Conservation (phyloP, 495 filamentous ascomycete species). For the Talaromyces wortmannii region DNA sequence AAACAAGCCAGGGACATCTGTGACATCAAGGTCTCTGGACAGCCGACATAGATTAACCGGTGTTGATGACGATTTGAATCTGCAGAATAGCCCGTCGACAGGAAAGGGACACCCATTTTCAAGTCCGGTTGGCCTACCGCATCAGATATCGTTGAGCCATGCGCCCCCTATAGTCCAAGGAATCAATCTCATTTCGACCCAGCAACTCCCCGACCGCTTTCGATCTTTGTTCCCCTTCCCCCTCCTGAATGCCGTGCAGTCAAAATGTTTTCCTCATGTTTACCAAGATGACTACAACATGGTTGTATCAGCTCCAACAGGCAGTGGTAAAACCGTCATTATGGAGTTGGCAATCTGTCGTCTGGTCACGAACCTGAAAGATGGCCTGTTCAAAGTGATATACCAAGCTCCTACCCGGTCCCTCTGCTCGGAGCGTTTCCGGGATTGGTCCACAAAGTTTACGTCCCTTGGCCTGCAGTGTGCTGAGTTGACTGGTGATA, state of each 20-base stretch:
- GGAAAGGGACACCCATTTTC: neutral
- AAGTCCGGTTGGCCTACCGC: neutral
- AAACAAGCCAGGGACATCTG: neutral
- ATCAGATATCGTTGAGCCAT: conserved; percentile 17
- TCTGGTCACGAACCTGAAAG: conserved; percentile 53
- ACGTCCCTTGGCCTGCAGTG: conserved; percentile 65
- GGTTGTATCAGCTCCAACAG: conserved; percentile 85
- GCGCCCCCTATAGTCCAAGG: conserved; percentile 52
- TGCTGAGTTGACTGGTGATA: conserved; percentile 89
- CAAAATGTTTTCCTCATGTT: conserved; percentile 69
- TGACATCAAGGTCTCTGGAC: neutral
- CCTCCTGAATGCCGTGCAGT: conserved; percentile 88
- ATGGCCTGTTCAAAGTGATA: conserved; percentile 79
- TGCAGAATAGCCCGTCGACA: neutral
- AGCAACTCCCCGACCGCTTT: conserved; percentile 70
- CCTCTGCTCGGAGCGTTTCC: conserved; percentile 73
- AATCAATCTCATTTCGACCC: conserved; percentile 65
- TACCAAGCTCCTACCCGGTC: conserved; percentile 96
- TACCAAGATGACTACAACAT: conserved; percentile 77
- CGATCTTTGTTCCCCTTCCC: conserved; percentile 71
- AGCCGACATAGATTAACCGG: neutral
- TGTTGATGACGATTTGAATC: neutral
- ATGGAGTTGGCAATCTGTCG: conserved; percentile 90
- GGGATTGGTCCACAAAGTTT: conserved; percentile 88
- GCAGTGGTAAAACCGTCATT: conserved; percentile 88